Evolutionary conservation across 805 yeast genomes (phyloP), one percentile per base, ranked within the genome.

Genomic region (Saturnispora dispora): DNA sequence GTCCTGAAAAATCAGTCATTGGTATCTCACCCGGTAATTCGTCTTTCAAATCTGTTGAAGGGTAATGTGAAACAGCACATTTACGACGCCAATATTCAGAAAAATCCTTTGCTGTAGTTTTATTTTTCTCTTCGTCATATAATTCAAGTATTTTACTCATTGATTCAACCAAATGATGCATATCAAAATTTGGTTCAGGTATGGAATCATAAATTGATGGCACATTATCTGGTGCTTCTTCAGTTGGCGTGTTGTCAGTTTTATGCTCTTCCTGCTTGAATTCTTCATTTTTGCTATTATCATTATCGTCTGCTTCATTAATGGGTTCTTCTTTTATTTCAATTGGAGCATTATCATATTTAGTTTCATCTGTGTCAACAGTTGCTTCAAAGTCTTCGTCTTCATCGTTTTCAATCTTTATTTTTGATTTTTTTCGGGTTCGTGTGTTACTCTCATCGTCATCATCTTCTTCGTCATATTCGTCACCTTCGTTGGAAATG

Each of bases 11-110:
- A 66, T 93, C 98, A 51, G 75, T 77, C 64, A 86, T 82, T 10
- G 99, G 99, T 25, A 89, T 82, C 35, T 74, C 79, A 3, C 99
- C 99, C 0, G 99, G 96, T 30, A 93, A 71, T 55, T 85, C 66
- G 51, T 81, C 84, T 57, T 79, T 73, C 44, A 93, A 70, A 62
- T 90, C 96, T 39, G 74, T 73, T 32, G 82, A 78, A 0, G 99
- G 99, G 63, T 81, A 93, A n/a, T 90, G 81, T 0, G 93, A 86
- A 15, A 93, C 99, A 3, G 86, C 96, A 60, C 82, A 88, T 63
- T 84, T 85, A 57, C 74, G 75, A 62, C 85, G 85, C 53, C 85
- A 65, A 59, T 77, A 87, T 45, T 86, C 96, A 15, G 52, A 52
- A 40, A 58, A 61, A 20, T 78, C 81, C 32, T 47, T 45, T 6